Evolutionary conservation across 495 filamentous ascomycete species (phyloP).

Genomic region (Aspergillus bertholletiae): DNA sequence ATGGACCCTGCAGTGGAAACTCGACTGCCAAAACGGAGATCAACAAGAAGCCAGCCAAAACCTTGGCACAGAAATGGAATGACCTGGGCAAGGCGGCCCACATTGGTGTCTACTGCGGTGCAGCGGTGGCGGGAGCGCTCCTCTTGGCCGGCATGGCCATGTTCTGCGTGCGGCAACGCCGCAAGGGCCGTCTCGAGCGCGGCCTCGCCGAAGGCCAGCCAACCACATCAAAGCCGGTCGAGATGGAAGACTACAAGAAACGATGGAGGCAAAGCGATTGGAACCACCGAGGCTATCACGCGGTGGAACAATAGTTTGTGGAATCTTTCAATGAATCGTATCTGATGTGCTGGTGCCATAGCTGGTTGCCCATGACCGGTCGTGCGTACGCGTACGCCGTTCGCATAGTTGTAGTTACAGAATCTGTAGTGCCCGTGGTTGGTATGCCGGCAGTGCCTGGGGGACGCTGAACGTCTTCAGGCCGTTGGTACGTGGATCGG

Average conservation of each 20-base stretch:
- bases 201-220: slow-evolving; percentile 50
- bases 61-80: slow-evolving; percentile 53
- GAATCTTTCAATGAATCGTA: no score
- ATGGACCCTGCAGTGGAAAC: slow-evolving; percentile 51
- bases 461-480: no score
- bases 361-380: no score
- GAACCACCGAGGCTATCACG: slow-evolving; percentile 31
- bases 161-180: slow-evolving; percentile 65
- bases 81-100: slow-evolving; percentile 50
- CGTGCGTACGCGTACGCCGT: no score
- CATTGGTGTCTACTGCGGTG: slow-evolving; percentile 54
- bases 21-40: slow-evolving; percentile 48
- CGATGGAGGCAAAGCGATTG: slow-evolving; percentile 45
- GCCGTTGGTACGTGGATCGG: no score
- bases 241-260: slow-evolving; percentile 55
- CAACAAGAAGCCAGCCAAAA: slow-evolving; percentile 33
- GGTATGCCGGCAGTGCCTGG: no score
- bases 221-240: no score
- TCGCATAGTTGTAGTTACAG: no score
- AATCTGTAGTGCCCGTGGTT: no score
- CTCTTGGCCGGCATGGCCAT: slow-evolving; percentile 46
- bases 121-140: slow-evolving; percentile 48
- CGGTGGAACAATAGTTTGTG: no score
- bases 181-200: slow-evolving; percentile 60
- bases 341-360: no score